phyloP scores from a whole-genome alignment of 805 yeast genomes.

The Saturnispora hagleri region DNA sequence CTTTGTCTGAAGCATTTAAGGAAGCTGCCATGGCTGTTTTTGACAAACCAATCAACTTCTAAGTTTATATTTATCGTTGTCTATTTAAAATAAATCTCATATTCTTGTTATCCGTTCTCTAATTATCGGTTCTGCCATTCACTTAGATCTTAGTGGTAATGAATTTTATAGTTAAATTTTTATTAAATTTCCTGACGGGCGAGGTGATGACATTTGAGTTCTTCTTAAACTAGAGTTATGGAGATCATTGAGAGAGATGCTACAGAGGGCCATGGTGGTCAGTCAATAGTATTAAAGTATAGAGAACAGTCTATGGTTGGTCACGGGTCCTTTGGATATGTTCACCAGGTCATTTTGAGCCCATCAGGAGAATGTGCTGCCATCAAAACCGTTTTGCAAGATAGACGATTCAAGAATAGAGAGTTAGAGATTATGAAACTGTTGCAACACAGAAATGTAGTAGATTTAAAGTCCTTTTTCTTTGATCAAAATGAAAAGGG shows the following conservation, averaged over 20 bases:
- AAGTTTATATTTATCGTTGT: slow-evolving; percentile 16
- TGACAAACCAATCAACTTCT: slow-evolving; percentile 85
- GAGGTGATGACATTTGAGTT: background rate
- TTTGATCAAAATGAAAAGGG: slow-evolving; percentile 57
- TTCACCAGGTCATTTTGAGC: slow-evolving; percentile 74
- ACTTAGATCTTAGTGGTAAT: background rate
- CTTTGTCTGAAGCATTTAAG: slow-evolving; percentile 94
- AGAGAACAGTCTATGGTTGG: slow-evolving; percentile 88
- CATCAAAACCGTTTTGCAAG: slow-evolving; percentile 93
- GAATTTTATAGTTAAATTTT: too few relatives aligned
- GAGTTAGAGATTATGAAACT: slow-evolving; percentile 93
- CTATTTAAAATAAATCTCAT: background rate
- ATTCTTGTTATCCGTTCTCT: background rate
- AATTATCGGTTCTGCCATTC: background rate
- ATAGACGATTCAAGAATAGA: slow-evolving; percentile 85
- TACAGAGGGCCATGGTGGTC: slow-evolving; percentile 4
- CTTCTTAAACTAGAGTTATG: background rate
- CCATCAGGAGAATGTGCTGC: slow-evolving; percentile 80
- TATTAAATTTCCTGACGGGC: background rate
- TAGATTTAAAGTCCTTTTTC: slow-evolving; percentile 79
- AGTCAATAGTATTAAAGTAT: slow-evolving; percentile 43
- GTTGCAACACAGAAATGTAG: slow-evolving; percentile 78
- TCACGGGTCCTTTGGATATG: slow-evolving; percentile 99
- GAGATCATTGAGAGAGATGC: slow-evolving; percentile 4
- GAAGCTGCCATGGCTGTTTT: slow-evolving; percentile 94